Evolutionary conservation across 164 flowering plant species (phyloP), one percentile per base, ranked within the genome.

Genomic region (Vitis rotundifolia): DNA sequence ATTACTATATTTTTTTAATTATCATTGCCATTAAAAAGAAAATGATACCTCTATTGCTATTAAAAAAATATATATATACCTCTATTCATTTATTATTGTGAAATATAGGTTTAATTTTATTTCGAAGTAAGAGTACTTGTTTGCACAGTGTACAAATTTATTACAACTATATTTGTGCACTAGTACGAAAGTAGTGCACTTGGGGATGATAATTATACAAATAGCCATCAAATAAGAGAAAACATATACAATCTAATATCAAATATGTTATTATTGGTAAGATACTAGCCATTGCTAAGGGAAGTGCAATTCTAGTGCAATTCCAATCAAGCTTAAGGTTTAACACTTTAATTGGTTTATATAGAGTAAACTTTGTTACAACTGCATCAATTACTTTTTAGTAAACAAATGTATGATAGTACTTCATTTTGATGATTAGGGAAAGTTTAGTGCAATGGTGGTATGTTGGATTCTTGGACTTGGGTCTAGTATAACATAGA

Each of bases 381-480:
- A 49, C 49, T 63, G 16, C 29, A 5, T 13, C 55, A 1, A 14
- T 29, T 54, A 52, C 0, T 44, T 70, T 11, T 11, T 55, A 11
- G 11, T 31, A 9, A 11, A 31, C 14, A 44, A 11, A 11, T 9
- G 8, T 11, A 47, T 52, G 11, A 47, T 49, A 22, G 14, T 10
- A 28, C 9, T 58, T 72, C 14, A 8, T 59, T 22, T 18, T 66
- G 29, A 67, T 51, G 49, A 58, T 44, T 80, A 89, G 94, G 95
- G 95, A 8, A 85, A 81, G 28, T 49, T 14, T 28, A 60, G 26
- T 15, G 92, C 88, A 9, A 69, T 80, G 56, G 50, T 72, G 0
- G 82, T 86, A 3, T 90, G 91, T 71, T 90, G 85, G 83, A 12
- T 90, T 73, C 91, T 90, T 48, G 95, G 95, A 65, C 12, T 86